These are phyloP conservation scores for Penicillium sp. DNA, from an alignment of 2,329 filamentous ascomycete genomes.

Conservation along the genomic window DNA sequence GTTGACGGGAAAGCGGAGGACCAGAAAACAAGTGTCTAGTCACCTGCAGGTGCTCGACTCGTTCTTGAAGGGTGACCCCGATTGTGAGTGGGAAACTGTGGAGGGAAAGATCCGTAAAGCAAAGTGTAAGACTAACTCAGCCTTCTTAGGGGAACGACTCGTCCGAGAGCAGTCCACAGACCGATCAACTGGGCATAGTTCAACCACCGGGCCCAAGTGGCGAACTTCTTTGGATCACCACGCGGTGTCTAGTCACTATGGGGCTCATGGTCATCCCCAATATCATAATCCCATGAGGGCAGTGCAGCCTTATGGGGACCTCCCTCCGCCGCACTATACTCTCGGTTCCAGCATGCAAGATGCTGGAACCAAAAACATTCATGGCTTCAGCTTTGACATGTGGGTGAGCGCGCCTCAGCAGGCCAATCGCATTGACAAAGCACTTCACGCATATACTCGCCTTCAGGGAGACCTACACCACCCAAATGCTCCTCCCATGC, in stretches of 20 bases:
- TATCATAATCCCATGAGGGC: constrained; percentile 37
- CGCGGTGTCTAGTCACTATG: constrained; percentile 33
- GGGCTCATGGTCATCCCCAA: constrained; percentile 26
- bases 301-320: constrained; percentile 37
- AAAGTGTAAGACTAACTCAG: not conserved
- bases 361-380: constrained; percentile 31
- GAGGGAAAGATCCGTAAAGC: not conserved
- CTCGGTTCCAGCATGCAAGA: constrained; percentile 39
- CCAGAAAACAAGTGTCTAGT: constrained; percentile 64
- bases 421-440: constrained; percentile 40
- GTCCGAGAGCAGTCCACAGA: constrained; percentile 40
- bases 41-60: constrained; percentile 65
- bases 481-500: constrained; percentile 37
- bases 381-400: constrained; percentile 49
- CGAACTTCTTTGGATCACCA: constrained; percentile 36
- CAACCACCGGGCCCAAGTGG: constrained; percentile 36
- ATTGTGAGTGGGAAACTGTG: constrained; percentile 47
- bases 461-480: constrained; percentile 44
- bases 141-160: constrained; percentile 39
- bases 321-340: constrained; percentile 38
- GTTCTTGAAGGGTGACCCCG: constrained; percentile 55
- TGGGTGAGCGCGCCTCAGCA: constrained; percentile 46
- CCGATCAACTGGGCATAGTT: constrained; percentile 36
- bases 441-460: constrained; percentile 48
- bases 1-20: constrained; percentile 55